Evolutionary conservation across 371 early-diverging fungal species (phyloP).

Genomic region (Mucor plumbeus): DNA sequence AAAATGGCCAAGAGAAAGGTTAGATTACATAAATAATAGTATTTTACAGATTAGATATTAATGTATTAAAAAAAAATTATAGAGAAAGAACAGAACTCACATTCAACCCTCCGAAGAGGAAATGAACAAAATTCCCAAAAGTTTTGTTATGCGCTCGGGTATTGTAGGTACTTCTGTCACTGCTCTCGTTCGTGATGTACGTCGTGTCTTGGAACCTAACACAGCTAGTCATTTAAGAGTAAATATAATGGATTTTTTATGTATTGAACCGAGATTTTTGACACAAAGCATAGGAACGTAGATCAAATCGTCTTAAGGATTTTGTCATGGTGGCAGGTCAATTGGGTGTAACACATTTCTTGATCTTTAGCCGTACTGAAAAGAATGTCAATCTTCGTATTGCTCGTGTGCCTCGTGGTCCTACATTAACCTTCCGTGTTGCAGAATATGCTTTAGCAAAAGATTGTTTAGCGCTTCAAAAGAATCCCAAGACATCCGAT

Average conservation of each 20-base stretch:
- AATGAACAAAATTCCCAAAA: slow-evolving; percentile 75
- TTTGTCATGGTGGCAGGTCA: slow-evolving; percentile 90
- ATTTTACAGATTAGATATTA: neutral
- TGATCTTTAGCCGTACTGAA: slow-evolving; percentile 89
- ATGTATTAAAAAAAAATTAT: neutral
- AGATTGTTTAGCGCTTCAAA: slow-evolving; percentile 83
- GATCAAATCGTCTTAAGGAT: slow-evolving; percentile 92
- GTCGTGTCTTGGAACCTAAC: slow-evolving; percentile 93
- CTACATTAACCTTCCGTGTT: slow-evolving; percentile 92
- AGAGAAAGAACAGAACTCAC: slow-evolving; percentile 67
- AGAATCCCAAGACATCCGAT: slow-evolving; percentile 81
- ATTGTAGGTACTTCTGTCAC: slow-evolving; percentile 75
- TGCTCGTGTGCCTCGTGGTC: slow-evolving; percentile 89
- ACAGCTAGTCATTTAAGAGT: slow-evolving; percentile 47
- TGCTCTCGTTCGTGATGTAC: slow-evolving; percentile 83
- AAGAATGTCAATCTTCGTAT: slow-evolving; percentile 86
- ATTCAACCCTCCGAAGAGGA: slow-evolving; percentile 51
- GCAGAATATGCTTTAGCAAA: slow-evolving; percentile 80
- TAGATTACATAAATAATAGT: neutral
- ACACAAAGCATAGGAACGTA: slow-evolving; percentile 68
- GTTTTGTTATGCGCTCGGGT: slow-evolving; percentile 95
- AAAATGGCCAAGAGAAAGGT: slow-evolving; percentile 29
- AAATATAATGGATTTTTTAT: slow-evolving; percentile 3
- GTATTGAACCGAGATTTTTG: neutral
- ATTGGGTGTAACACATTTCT: slow-evolving; percentile 85